These are phyloP conservation scores for Pythium sp. DNA, from an alignment of 352 stramenopile species.

Conservation along the genomic window DNA sequence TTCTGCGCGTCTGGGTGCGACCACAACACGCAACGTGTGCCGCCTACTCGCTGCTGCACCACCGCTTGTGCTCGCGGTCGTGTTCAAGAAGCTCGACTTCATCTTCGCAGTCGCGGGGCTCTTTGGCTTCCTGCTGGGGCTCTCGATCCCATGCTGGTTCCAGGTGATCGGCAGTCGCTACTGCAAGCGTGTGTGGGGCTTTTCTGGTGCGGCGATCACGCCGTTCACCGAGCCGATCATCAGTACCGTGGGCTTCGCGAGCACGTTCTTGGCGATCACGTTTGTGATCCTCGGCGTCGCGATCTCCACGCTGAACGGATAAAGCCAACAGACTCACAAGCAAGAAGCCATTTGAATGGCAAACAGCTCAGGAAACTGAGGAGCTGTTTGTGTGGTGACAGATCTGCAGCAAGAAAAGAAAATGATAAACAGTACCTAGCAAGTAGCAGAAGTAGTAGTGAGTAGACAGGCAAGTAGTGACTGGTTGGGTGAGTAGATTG, in stretches of 20 bases:
- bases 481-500: neutral
- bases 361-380: neutral
- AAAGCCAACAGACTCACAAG: neutral
- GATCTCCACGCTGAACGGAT: slow-evolving; percentile 60
- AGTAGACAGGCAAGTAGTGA: neutral
- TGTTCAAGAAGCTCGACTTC: slow-evolving; percentile 88
- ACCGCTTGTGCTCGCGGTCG: slow-evolving; percentile 67
- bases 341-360: neutral
- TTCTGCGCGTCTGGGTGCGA: slow-evolving; percentile 45
- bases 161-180: slow-evolving; percentile 81
- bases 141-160: slow-evolving; percentile 84
- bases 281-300: slow-evolving; percentile 69
- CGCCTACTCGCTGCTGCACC: slow-evolving; percentile 62
- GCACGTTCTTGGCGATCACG: slow-evolving; percentile 55
- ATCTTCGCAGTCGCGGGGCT: slow-evolving; percentile 79
- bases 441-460: neutral
- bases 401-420: neutral
- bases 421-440: neutral
- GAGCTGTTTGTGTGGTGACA: neutral
- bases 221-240: slow-evolving; percentile 63
- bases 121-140: slow-evolving; percentile 74
- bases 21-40: slow-evolving; percentile 48
- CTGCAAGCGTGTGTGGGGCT: slow-evolving; percentile 71
- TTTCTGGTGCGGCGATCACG: slow-evolving; percentile 62
- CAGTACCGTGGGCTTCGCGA: slow-evolving; percentile 64